These are phyloP conservation scores for Phyllosticta ampelicida DNA, from an alignment of 2,329 filamentous ascomycete genomes.

Conservation along the genomic window DNA sequence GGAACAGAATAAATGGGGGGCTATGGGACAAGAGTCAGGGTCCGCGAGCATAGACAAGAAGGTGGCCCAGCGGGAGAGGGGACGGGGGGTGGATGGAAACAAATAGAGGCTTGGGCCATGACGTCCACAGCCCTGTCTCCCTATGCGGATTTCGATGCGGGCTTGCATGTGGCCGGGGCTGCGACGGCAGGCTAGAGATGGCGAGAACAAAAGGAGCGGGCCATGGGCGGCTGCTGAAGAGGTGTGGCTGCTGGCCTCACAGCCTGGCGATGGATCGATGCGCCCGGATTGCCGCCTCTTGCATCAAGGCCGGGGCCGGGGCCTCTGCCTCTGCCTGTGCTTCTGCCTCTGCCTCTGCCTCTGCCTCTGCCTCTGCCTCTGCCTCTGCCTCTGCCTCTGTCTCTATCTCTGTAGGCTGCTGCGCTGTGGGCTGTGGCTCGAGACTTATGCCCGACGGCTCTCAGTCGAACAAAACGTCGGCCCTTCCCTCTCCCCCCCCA, in stretches of 20 bases:
- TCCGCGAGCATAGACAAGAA: background rate
- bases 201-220: background rate
- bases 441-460: too few species aligned
- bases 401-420: too few species aligned
- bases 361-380: too few species aligned
- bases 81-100: background rate
- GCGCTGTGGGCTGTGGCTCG: background rate
- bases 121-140: background rate
- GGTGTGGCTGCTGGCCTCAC: background rate
- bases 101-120: background rate
- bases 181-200: background rate
- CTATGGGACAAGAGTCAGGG: background rate
- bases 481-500: constrained; percentile 3
- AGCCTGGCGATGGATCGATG: constrained; percentile 2
- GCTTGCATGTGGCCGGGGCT: background rate
- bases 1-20: background rate
- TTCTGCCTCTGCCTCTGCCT: too few species aligned
- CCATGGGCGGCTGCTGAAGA: background rate
- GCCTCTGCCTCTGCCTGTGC: constrained; percentile 2
- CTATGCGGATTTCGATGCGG: background rate
- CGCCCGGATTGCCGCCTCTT: constrained; percentile 10
- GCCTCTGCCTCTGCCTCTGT: too few species aligned
- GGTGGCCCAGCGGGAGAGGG: background rate
- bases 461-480: constrained; percentile 4
- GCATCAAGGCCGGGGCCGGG: constrained; percentile 7